Evolutionary conservation across 1,284 basidiomycete genomes (phyloP).

Genomic region (Boletus semigastroideus): DNA sequence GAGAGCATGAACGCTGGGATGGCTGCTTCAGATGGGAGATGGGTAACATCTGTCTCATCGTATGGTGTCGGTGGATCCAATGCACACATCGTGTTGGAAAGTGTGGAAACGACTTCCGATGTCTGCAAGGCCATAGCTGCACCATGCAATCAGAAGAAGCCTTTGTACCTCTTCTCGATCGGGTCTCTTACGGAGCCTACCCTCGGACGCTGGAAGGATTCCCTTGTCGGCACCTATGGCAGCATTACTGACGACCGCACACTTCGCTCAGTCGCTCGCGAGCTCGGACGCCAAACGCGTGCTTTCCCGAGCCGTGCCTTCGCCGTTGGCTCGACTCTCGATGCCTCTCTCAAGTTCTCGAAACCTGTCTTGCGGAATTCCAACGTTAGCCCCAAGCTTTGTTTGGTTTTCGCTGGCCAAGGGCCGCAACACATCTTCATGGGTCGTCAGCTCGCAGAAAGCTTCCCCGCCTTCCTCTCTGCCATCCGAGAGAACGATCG

Average conservation of each 20-base stretch:
- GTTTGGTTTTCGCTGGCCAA: conserved; percentile 32
- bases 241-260: conserved; percentile 19
- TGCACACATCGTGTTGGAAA: conserved; percentile 29
- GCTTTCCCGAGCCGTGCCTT: conserved; percentile 28
- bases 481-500: conserved; percentile 29
- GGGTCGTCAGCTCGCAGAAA: conserved; percentile 33
- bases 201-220: conserved; percentile 27
- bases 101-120: conserved; percentile 12
- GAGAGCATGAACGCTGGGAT: conserved; percentile 23
- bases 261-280: conserved; percentile 26
- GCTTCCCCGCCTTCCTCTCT: conserved; percentile 26
- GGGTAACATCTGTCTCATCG: conserved; percentile 31
- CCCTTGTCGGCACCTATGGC: conserved; percentile 12
- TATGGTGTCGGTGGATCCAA: conserved; percentile 32
- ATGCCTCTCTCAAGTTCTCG: conserved; percentile 23
- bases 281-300: conserved; percentile 27
- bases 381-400: conserved; percentile 27
- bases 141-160: conserved; percentile 5
- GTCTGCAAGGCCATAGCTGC: conserved; percentile 2
- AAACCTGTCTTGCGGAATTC: conserved; percentile 24
- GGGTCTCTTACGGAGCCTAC: conserved; percentile 27
- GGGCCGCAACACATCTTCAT: conserved; percentile 33
- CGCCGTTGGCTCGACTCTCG: conserved; percentile 21
- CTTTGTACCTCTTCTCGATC: conserved; percentile 23
- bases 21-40: conserved; percentile 25